Evolutionary conservation across 805 yeast species (phyloP), one percentile per base, ranked within the genome.

Genomic region (Ogataea pini): DNA sequence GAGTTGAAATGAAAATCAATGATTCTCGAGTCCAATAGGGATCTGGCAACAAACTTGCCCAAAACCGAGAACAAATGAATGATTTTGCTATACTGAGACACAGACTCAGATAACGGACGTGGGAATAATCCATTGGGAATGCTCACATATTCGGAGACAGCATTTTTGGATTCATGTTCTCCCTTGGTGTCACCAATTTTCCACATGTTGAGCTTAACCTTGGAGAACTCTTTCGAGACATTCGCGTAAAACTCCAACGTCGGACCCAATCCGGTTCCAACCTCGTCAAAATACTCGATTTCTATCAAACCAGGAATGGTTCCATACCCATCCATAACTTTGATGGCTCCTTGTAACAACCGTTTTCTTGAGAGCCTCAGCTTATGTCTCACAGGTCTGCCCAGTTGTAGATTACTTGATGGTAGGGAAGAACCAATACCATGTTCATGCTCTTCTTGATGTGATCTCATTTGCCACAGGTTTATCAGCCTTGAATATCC

Each of bases 191-290:
- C 34, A 31, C 34, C 13, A 17, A 58, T 14, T 56, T 95, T 76
- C 98, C 98, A 92, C 71, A 94, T 71, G 7, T 67, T 67, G 40
- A 84, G 67, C 22, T 73, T 73, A 43, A 73, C 76, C 54, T 71
- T 75, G 1, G 85, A 71, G 63, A 92, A 89, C 53, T 84, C 90
- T 48, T 74, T 80, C 0, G 97, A 89, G 1, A 88, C 89, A 13
- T 76, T 72, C 0, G 97, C 82, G 61, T 89, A 92, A 61, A 94
- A 92, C 66, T 92, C 99, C 54, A 91, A 72, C 0, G 99, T 92
- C 3, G 99, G 99, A 0, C 99, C 99, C 38, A 90, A 70, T 0
- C 99, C 99, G 0, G 96, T 85, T n/a, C 98, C 99, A 6, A 78
- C 96, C 64, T 92, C 99, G 55, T 85, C 90, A 53, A 77, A 81